phyloP scores from a whole-genome alignment of 306 rosid species.

The Albizia julibrissin region DNA sequence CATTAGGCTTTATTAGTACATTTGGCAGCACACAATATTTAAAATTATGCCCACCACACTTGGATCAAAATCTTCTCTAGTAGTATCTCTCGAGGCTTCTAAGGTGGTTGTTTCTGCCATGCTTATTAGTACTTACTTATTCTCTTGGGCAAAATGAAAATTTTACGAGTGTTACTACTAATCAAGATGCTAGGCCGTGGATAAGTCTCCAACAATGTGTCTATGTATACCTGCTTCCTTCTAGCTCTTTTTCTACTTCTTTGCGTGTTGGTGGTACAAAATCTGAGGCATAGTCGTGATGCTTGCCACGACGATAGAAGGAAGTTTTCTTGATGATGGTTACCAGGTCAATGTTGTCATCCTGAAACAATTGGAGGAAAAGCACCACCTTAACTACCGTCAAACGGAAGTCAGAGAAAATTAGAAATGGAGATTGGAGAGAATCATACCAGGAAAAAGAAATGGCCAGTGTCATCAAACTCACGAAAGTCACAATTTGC shows the following conservation, averaged over 20 bases:
- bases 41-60: neutral
- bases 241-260: slow-evolving; percentile 45
- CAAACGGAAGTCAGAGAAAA: neutral
- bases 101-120: neutral
- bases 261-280: slow-evolving; percentile 64
- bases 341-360: slow-evolving; percentile 62
- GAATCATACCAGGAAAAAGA: slow-evolving; percentile 72
- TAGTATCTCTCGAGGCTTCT: neutral
- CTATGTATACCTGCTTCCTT: slow-evolving; percentile 46
- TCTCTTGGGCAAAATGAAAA: neutral
- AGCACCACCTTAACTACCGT: slow-evolving; percentile 3
- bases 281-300: slow-evolving; percentile 66
- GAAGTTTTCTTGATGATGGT: slow-evolving; percentile 62
- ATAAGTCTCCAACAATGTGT: neutral
- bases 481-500: slow-evolving; percentile 63
- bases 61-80: neutral
- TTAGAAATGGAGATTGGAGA: slow-evolving; percentile 14
- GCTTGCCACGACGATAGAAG: slow-evolving; percentile 71
- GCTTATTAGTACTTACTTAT: neutral
- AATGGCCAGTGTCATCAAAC: slow-evolving; percentile 69
- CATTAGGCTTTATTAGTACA: neutral
- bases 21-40: no score
- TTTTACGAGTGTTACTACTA: neutral
- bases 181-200: neutral
- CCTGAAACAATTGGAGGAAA: slow-evolving; percentile 50